Base-by-base conservation (phyloP, 441 rosid genomes). In the Lagerstroemia fauriei region DNA sequence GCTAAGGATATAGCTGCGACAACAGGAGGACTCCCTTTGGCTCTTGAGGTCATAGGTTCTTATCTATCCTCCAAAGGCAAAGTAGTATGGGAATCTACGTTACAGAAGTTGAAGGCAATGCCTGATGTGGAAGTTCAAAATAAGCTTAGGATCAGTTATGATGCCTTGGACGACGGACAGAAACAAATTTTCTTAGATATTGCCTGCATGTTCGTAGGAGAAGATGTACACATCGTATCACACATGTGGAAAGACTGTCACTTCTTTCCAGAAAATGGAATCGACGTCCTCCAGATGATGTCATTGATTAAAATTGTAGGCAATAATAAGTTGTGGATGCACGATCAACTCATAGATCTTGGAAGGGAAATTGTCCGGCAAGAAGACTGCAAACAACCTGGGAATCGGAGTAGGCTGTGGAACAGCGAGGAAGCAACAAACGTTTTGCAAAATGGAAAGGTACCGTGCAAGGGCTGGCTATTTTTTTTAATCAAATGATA, bases 21-120 rank as follows among this genome's bases (percentile, higher is more conserved):
- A 34, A 71, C 75, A 34, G 75, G 75, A 71, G 75, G 75, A 22
- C 75, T 71, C 4, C 75, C 75, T 32, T 34, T 71, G 17, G 75
- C 75, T 2, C 75, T 71, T 34, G 75, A 71, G 75, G 25, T 71
- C 44, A 71, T 71, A 32, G 75, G 75, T 71, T 71, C 75, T 71
- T 71, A 34, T 48, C 47, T 71, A 41, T 34, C 75, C n/a, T 22
- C 47, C n/a, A 71, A 71, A 71, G 29, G n/a, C 48, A 71, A 71
- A n/a, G 27, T 34, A 12, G 75, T 71, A 34, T 71, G 75, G 75
- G 75, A 32, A 17, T 32, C 47, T 18, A 71, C 75, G 34, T 34
- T 71, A 32, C 48, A 34, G 6, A 71, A 41, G n/a, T 22, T 71
- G 47, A 18, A n/a, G 18, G 48, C 48, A 41, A 41, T 71, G 48